A percentile compares a stretch with the other conserved stretches of the same genome.
Conservation (phyloP, 495 filamentous ascomycete species). For the Penicillium paradoxum region DNA sequence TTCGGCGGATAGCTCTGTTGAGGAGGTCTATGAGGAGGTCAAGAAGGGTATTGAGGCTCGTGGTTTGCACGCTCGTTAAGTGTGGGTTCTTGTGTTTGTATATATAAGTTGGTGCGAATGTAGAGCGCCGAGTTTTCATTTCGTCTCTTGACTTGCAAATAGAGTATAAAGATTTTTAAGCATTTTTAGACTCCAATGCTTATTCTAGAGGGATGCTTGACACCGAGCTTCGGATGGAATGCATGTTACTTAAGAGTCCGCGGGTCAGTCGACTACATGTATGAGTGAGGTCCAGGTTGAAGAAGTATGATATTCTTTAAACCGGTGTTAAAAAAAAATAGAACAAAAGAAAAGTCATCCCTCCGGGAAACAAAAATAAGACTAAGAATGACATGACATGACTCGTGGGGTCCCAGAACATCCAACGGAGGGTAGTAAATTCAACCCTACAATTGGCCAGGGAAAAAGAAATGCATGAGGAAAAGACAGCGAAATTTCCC, state of each 20-base stretch:
- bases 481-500: constrained; percentile 22
- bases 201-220: background rate
- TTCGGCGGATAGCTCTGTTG: constrained; percentile 58
- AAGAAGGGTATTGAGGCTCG: constrained; percentile 48
- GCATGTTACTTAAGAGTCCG: background rate
- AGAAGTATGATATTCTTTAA: constrained; percentile 25
- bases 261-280: background rate
- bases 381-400: constrained; percentile 32
- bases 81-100: background rate
- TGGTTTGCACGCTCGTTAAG: constrained; percentile 35
- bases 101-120: background rate
- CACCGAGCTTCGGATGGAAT: background rate
- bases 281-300: constrained; percentile 1
- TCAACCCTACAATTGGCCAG: constrained; percentile 24
- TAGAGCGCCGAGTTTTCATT: background rate
- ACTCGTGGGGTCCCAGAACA: constrained; percentile 32
- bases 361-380: constrained; percentile 24
- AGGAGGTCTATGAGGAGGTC: constrained; percentile 71
- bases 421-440: constrained; percentile 22
- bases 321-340: constrained; percentile 10
- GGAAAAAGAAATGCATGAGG: constrained; percentile 19
- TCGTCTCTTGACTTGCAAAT: constrained; percentile 4
- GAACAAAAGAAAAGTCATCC: constrained; percentile 15
- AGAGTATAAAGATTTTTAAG: background rate
- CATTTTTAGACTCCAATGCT: background rate